Base-by-base conservation (phyloP, 805 yeast genomes). In the Pichia nanzhaoensis region DNA sequence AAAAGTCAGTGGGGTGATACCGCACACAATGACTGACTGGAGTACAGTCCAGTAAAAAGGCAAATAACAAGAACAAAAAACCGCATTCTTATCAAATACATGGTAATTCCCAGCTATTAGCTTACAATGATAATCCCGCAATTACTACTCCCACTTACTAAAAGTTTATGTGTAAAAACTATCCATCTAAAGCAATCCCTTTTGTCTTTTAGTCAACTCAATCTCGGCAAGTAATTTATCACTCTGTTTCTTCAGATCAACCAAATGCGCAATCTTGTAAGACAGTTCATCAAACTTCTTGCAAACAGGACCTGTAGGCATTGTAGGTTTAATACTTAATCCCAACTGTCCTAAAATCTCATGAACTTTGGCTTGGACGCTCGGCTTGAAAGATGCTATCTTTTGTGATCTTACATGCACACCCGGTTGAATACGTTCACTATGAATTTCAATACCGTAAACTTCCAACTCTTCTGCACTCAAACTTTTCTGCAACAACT, bases 211-310 rank as follows among this genome's bases (percentile, higher is more conserved):
- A n/a, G 68, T 63, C 45, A 81, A 68, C 28, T 71, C 69, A 33
- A 77, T 73, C 54, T 91, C 98, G 3, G 95, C 81, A 51, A 86
- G 90, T 13, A 90, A 68, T 64, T 88, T 89, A 61, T 93, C 99
- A 18, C 79, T 78, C 46, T 87, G 95, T 60, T 79, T 83, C 66
- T 91, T 91, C 14, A 90, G 70, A 45, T 93, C 98, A 45, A 90
- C 69, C 51, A 91, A 67, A 2, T 82, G 74, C 12, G 79, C 80
- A 27, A 87, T 84, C 0, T 81, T 69, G 51, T 81, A 80, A 40
- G 84, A 71, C 42, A 93, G 64, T 46, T 78, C 78, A 55, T 91
- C 97, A 58, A 84, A 89, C 56, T 78, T 79, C 6, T 80, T 73
- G 64, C 87, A 77, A 1, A 90, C 88, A 42, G 73, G 78, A 31